phyloP scores from a whole-genome alignment of 768 basidiomycete genomes.

The Lanmaoa rubissima region DNA sequence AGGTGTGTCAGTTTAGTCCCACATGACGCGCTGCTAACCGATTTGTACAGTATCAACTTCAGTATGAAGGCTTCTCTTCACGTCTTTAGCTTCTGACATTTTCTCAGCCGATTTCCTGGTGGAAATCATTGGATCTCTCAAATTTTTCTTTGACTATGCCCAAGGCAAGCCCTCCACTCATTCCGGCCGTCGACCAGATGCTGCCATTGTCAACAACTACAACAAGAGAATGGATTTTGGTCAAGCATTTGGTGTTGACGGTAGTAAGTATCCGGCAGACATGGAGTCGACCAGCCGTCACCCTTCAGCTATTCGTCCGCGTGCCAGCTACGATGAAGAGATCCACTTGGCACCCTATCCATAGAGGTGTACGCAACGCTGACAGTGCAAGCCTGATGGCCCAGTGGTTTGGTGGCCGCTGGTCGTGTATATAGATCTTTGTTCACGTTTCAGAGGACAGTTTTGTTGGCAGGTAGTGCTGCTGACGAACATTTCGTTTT shows the following conservation, averaged over 20 bases:
- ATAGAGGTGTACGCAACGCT: conserved; percentile 10
- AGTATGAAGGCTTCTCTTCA: conserved; percentile 30
- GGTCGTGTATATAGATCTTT: neutral
- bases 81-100: conserved; percentile 5
- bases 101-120: conserved; percentile 56
- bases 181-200: conserved; percentile 16
- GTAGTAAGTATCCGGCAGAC: conserved; percentile 17
- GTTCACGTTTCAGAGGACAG: neutral
- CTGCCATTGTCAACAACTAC: conserved; percentile 21
- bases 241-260: conserved; percentile 39
- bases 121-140: conserved; percentile 64
- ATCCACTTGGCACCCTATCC: conserved; percentile 41
- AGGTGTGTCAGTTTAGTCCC: conserved; percentile 23
- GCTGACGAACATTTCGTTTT: neutral
- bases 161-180: conserved; percentile 32
- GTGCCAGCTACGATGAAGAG: conserved; percentile 40
- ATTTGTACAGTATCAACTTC: conserved; percentile 41
- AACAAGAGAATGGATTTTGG: conserved; percentile 35
- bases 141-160: conserved; percentile 52
- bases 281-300: conserved; percentile 1
- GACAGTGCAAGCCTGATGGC: conserved; percentile 7
- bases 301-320: conserved; percentile 12
- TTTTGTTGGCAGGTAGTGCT: neutral
- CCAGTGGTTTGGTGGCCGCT: neutral
- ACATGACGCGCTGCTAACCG: conserved; percentile 1